phyloP scores from a whole-genome alignment of 2,329 filamentous ascomycete genomes.

The Aspergillus tamarii region DNA sequence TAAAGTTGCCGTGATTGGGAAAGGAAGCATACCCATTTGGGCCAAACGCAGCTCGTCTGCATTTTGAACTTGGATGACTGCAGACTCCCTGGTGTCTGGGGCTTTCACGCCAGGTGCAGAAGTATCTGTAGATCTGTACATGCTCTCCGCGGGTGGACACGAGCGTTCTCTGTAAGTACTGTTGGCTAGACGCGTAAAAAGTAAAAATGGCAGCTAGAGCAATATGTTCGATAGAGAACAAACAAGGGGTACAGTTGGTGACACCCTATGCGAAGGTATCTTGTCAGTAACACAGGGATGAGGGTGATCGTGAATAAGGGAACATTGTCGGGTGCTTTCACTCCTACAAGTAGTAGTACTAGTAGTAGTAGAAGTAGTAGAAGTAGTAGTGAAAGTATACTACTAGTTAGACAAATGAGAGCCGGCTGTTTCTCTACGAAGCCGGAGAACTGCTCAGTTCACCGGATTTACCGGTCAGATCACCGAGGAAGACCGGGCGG shows the following conservation, averaged over 20 bases:
- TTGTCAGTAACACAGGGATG: not conserved
- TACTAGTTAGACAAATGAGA: not conserved
- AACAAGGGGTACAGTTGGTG: no score
- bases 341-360: not conserved
- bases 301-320: not conserved
- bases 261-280: not conserved
- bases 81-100: conserved; percentile 6
- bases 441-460: not conserved
- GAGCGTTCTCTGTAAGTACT: not conserved
- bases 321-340: not conserved
- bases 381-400: not conserved
- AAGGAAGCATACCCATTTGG: conserved; percentile 45
- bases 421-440: not conserved
- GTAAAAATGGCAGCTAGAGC: no score
- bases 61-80: conserved; percentile 30
- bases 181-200: not conserved
- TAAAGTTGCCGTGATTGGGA: not conserved
- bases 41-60: conserved; percentile 48
- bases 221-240: not conserved
- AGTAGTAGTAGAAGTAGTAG: not conserved
- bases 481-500: not conserved
- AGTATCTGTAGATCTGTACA: conserved; percentile 18
- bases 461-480: not conserved
- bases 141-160: not conserved
- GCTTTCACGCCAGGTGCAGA: not conserved